These are phyloP conservation scores for Solanum commersonii DNA, from an alignment of 257 asterid genomes.

Conservation along the genomic window DNA sequence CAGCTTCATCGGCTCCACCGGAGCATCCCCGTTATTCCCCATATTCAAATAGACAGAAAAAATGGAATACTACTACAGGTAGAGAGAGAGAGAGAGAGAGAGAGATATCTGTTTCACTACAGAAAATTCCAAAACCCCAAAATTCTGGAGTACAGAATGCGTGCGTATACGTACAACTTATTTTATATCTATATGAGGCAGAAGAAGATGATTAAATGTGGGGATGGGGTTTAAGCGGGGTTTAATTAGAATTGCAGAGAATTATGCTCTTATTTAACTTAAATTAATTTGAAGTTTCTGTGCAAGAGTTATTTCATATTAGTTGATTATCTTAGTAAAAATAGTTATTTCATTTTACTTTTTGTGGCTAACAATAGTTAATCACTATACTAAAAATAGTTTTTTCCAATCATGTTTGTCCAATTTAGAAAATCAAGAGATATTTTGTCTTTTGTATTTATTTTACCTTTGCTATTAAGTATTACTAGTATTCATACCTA, in stretches of 20 bases:
- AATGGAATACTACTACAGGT: neutral
- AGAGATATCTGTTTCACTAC: neutral
- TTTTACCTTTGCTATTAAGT: too few relatives aligned
- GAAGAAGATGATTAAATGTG: neutral
- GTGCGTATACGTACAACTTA: neutral
- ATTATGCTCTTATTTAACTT: neutral
- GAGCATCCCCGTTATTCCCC: neutral
- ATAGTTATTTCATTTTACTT: too few relatives aligned
- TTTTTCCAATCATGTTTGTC: too few relatives aligned
- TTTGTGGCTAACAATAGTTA: too few relatives aligned
- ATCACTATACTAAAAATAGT: too few relatives aligned
- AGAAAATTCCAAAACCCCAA: neutral
- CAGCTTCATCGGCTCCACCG: constrained; percentile 1
- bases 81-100: neutral
- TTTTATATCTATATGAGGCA: neutral
- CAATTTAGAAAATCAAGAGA: too few relatives aligned
- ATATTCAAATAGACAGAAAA: neutral
- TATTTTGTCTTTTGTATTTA: too few relatives aligned
- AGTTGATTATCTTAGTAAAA: too few relatives aligned
- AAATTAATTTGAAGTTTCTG: too few relatives aligned
- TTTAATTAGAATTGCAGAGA: neutral
- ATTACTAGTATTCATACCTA: too few relatives aligned
- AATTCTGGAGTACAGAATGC: neutral
- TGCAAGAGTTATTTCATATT: too few relatives aligned
- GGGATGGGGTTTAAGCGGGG: neutral